Evolutionary conservation across 2,329 filamentous ascomycete genomes (phyloP).

Genomic region (Elsinoe arachidis): DNA sequence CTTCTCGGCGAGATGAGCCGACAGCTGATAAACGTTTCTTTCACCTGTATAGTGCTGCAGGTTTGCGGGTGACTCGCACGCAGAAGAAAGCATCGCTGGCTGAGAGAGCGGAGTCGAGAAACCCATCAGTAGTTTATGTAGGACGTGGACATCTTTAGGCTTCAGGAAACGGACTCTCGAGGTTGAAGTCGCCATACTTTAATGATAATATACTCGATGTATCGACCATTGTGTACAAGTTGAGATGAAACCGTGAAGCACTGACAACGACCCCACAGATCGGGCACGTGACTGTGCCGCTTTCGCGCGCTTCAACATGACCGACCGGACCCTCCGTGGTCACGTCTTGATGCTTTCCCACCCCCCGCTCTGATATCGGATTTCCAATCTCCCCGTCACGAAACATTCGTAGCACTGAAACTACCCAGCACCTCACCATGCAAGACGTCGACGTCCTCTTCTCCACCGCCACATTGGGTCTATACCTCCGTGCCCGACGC

Average conservation of each 20-base stretch:
- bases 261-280: too few species aligned
- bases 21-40: neutral
- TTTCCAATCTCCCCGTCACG: too few species aligned
- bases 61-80: neutral
- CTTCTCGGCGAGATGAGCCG: neutral
- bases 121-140: neutral
- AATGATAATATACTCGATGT: neutral
- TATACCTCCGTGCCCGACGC: too few species aligned
- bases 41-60: neutral
- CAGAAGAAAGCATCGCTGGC: neutral
- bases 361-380: too few species aligned
- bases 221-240: neutral
- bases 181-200: neutral
- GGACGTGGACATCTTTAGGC: neutral
- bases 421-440: too few species aligned
- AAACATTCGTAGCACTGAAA: too few species aligned
- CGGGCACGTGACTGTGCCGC: too few species aligned
- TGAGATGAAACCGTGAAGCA: neutral
- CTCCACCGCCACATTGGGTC: too few species aligned
- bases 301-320: too few species aligned
- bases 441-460: too few species aligned
- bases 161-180: neutral
- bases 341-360: too few species aligned
- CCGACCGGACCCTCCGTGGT: too few species aligned
- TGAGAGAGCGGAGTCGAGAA: neutral